Base-by-base conservation (phyloP, 805 yeast genomes). In the Pichia membranifaciens region DNA sequence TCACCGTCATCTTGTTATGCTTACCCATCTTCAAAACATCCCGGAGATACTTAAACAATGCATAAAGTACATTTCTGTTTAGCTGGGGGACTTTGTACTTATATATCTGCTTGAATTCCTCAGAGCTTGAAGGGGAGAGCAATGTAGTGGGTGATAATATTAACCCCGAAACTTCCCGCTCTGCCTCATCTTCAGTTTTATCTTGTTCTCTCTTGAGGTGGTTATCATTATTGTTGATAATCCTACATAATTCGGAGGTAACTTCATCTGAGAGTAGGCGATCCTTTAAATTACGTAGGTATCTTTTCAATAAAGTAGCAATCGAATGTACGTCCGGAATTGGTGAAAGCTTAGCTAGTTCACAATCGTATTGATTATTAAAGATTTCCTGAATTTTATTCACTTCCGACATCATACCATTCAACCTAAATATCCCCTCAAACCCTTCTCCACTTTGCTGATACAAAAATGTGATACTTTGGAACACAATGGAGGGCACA, bases 401-500 rank as follows among this genome's bases (percentile, higher is more conserved):
- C 35, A 87, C 87, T 44, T 83, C 74, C 1, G 88, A 75, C 47
- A 89, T 84, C 33, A 95, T 87, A 4, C 98, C 98, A 65, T 90
- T 87, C 48, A 89, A 69, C 51, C 99, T 73, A 69, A 93, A 93
- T 3, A 91, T 78, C 10, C 99, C 99, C 58, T 89, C 96, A 62
- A 87, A 93, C 51, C 76, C 76, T n/a, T 82, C 70, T 0, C 95
- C 96, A 20, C 82, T 79, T 22, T 81, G 75, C 34, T 71, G 73
- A 43, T 74, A 73, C 43, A 91, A 70, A 54, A 75, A 86, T 48
- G 79, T 84, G 31, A 90, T 58, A 58, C 96, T 88, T 50, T 95
- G 68, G 56, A 69, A 84, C 16, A 87, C 78, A 7, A 91, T 81
- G 36, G 89, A 79, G 1, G 99, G 97, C 17, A 84, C 72, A 15